Base-by-base conservation (phyloP, 305 asterid species). In the Fraxinus greggii region DNA sequence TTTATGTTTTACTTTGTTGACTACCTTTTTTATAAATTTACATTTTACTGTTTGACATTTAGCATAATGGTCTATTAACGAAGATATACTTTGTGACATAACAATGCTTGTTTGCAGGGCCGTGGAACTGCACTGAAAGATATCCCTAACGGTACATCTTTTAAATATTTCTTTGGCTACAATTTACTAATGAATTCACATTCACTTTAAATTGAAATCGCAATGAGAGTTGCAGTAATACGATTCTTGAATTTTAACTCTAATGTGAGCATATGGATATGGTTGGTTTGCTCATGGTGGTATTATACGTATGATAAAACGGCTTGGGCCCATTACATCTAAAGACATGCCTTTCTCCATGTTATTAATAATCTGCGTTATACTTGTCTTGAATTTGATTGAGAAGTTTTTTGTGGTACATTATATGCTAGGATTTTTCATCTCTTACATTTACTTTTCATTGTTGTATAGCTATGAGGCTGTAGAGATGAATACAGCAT, bases 81-180 rank as follows among this genome's bases (percentile, higher is more conserved):
- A 77, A 51, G 40, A 76, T 75, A 80, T 36, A 75, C 79, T 19
- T 67, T 67, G 5, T 82, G 48, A 15, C 26, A 10, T 7, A 5
- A 3, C 19, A 13, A 72, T 79, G 35, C 67, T 77, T 88, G 83
- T 32, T 65, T 88, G 88, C 92, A 94, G 97, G 98, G 98, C 51
- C 96, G 90, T 88, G 98, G 98, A 87, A 91, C 93, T 84, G 93
- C 95, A 32, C 87, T 94, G 67, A 94, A 94, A 88, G 97, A 93
- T 82, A 94, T 94, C 73, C 98, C 96, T 69, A 93, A 94, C 75
- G 98, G 98, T 94, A 93, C 65, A 24, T 21, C 74, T 17, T 70
- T 76, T 61, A 40, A 72, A 54, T 70, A 73, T 85, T 59, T 38
- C 63, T 48, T 80, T 78, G 45, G 78, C 69, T 26, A 75, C 65